Evolutionary conservation across 176 grass and related monocot species (phyloP).

Genomic region (Zea luxurians): DNA sequence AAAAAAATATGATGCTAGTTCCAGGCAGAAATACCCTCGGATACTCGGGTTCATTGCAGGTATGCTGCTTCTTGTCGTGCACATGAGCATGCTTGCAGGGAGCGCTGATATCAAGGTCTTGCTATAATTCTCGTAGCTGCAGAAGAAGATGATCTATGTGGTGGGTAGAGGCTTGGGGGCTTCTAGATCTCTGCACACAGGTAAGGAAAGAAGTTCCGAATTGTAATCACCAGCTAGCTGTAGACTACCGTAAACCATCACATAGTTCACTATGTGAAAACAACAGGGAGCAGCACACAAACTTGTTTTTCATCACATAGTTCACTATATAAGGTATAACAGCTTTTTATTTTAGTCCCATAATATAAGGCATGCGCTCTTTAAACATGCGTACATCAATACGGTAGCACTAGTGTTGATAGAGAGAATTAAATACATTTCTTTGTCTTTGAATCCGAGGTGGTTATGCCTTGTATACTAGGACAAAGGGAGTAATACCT

Average conservation of each 20-base stretch:
- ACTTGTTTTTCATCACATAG: too few species aligned
- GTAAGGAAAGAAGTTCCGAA: neutral
- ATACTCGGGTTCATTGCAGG: conserved; percentile 67
- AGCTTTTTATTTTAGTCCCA: too few species aligned
- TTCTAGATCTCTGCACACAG: conserved; percentile 47
- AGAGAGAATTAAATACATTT: too few species aligned
- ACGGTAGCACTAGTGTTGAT: too few species aligned
- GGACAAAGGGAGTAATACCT: too few species aligned
- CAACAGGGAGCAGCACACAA: too few species aligned
- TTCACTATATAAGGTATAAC: too few species aligned
- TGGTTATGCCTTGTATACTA: too few species aligned
- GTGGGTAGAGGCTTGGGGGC: conserved; percentile 56
- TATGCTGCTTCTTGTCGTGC: conserved; percentile 62
- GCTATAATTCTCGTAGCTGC: conserved; percentile 69
- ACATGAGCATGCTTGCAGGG: conserved; percentile 68
- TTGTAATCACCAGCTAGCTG: neutral
- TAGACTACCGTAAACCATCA: neutral
- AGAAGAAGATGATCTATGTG: conserved; percentile 77
- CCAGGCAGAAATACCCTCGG: conserved; percentile 55
- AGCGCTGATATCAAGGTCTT: conserved; percentile 61
- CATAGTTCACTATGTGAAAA: neutral
- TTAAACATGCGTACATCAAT: too few species aligned
- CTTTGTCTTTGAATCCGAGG: too few species aligned
- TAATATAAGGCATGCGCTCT: too few species aligned
- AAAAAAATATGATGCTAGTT: neutral